Conservation (phyloP, 306 rosid genomes). For the Ziziphus jujuba region DNA sequence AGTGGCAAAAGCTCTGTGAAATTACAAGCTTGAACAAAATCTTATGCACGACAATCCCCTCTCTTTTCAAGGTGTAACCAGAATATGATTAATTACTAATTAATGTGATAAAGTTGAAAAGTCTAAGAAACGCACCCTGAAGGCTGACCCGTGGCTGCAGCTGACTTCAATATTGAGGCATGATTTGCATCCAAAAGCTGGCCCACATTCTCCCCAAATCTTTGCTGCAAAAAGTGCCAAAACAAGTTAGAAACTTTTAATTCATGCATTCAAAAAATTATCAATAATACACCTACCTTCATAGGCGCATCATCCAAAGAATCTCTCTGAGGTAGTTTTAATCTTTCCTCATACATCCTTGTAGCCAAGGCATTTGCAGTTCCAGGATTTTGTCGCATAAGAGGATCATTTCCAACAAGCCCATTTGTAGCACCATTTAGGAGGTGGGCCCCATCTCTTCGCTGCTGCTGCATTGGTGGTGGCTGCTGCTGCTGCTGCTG, state of each 20-base stretch:
- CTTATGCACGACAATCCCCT: not conserved
- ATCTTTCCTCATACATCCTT: constrained; percentile 91
- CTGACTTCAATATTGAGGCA: constrained; percentile 82
- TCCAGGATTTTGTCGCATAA: constrained; percentile 70
- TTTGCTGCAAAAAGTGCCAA: constrained; percentile 58
- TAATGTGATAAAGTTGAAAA: constrained; percentile 6
- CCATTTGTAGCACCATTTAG: constrained; percentile 85
- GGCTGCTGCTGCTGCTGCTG: constrained; percentile 54
- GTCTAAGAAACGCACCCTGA: constrained; percentile 62
- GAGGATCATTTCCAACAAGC: constrained; percentile 72
- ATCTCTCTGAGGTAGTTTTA: constrained; percentile 88
- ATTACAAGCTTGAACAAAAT: not conserved
- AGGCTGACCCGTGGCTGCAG: constrained; percentile 84
- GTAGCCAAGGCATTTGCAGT: constrained; percentile 92
- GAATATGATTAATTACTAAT: not conserved
- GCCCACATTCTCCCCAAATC: constrained; percentile 90
- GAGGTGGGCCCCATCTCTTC: constrained; percentile 87
- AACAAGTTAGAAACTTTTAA: constrained; percentile 26
- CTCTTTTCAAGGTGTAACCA: not conserved
- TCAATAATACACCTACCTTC: constrained; percentile 53
- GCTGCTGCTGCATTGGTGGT: constrained; percentile 60
- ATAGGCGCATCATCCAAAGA: constrained; percentile 85
- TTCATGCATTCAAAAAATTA: constrained; percentile 14
- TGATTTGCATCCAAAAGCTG: constrained; percentile 86
- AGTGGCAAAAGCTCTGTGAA: not conserved